These are phyloP conservation scores for Tulasnella sp. DNA, from an alignment of 768 basidiomycete species.

Conservation along the genomic window DNA sequence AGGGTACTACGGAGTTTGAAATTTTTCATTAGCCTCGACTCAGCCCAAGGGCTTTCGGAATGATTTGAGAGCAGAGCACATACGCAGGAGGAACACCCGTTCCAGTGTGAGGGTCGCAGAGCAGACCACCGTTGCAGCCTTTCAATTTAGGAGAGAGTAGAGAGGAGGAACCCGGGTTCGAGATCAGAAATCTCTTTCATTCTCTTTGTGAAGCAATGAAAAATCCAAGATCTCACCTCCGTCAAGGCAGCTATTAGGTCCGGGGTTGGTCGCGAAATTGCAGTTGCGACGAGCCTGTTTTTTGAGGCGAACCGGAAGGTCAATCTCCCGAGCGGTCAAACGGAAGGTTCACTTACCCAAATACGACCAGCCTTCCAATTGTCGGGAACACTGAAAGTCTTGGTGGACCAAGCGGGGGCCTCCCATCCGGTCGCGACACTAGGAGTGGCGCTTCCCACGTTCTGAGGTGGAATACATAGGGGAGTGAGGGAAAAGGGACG, in stretches of 20 bases:
- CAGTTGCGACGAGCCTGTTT: constrained; percentile 36
- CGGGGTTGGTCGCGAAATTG: constrained; percentile 33
- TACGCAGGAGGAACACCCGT: constrained; percentile 30
- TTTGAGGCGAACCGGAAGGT: too few species aligned
- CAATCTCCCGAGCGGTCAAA: not conserved
- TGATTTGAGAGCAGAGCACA: not conserved
- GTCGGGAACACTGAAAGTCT: constrained; percentile 49
- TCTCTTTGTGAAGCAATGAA: not conserved
- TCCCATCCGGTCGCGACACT: constrained; percentile 24
- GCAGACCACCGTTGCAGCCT: constrained; percentile 30
- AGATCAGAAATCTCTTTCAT: too few species aligned
- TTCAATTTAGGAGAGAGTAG: not conserved
- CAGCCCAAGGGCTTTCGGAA: not conserved
- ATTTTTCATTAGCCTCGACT: not conserved
- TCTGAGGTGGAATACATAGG: constrained; percentile 33
- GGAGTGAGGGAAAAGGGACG: not conserved
- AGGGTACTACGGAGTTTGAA: constrained; percentile 9
- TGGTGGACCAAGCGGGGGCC: constrained; percentile 29
- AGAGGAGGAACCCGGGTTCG: not conserved
- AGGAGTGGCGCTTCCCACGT: constrained; percentile 43
- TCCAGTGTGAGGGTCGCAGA: constrained; percentile 34
- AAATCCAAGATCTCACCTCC: constrained; percentile 32
- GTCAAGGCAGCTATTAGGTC: constrained; percentile 32
- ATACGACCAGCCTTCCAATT: constrained; percentile 60
- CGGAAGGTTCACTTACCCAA: constrained; percentile 38